Conservation (phyloP, 441 rosid genomes). For the Populus tomentosa region DNA sequence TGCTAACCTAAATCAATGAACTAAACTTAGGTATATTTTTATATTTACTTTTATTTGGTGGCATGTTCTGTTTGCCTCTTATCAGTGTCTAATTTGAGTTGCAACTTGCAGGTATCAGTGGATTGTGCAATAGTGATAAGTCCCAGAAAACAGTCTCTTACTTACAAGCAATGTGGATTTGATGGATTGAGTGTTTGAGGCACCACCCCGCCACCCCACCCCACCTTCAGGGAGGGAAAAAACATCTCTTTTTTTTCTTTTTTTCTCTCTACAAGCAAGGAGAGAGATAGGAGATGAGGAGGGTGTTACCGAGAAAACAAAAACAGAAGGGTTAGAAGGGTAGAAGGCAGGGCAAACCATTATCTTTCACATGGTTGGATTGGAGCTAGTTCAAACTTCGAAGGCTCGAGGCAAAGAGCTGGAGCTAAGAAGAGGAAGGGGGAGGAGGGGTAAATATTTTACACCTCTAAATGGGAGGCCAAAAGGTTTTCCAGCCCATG, state of each 20-base stretch:
- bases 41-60: no score
- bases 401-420: neutral
- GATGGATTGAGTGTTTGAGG: slow-evolving; percentile 58
- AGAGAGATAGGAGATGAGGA: neutral
- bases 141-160: slow-evolving; percentile 85
- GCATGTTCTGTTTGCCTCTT: no score
- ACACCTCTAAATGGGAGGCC: neutral
- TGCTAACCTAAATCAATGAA: neutral
- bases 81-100: neutral
- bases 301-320: neutral
- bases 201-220: neutral
- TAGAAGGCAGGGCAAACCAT: neutral
- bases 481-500: neutral
- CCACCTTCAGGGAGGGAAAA: neutral
- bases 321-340: neutral
- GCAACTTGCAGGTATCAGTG: slow-evolving; percentile 70
- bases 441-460: neutral
- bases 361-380: neutral
- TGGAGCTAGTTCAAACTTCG: no score
- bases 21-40: neutral
- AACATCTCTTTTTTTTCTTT: neutral
- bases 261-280: neutral
- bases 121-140: slow-evolving; percentile 86
- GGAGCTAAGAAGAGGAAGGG: neutral
- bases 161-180: slow-evolving; percentile 92